phyloP scores from a whole-genome alignment of 1,139 yeast genomes.

The Geotrichum klebahnii region DNA sequence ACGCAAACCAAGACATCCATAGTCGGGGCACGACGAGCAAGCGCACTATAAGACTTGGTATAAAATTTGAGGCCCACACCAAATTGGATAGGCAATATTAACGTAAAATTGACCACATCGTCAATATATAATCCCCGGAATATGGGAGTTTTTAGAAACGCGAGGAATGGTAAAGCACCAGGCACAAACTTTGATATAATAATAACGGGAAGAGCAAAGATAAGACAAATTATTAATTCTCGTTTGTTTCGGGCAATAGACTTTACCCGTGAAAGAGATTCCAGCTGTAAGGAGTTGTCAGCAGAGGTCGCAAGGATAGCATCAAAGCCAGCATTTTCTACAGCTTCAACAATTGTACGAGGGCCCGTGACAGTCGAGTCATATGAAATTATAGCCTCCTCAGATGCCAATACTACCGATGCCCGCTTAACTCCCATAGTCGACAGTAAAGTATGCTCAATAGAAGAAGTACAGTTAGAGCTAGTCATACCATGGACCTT shows the following conservation, averaged over 20 bases:
- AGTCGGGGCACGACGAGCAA: conserved; percentile 73
- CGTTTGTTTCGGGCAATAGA: conserved; percentile 70
- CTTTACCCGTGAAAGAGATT: conserved; percentile 59
- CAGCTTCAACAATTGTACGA: conserved; percentile 51
- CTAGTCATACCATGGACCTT: conserved; percentile 59
- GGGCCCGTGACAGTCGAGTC: conserved; percentile 48
- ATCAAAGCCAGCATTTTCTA: conserved; percentile 50
- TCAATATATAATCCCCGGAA: conserved; percentile 41
- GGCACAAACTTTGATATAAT: conserved; percentile 50
- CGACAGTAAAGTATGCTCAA: conserved; percentile 45
- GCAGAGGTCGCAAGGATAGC: conserved; percentile 45
- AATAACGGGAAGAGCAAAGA: conserved; percentile 63
- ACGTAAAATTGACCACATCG: conserved; percentile 55
- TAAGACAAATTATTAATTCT: conserved; percentile 50
- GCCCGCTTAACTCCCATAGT: conserved; percentile 48
- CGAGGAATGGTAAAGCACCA: conserved; percentile 29
- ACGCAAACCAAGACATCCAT: conserved; percentile 90
- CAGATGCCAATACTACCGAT: conserved; percentile 41
- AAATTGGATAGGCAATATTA: conserved; percentile 68
- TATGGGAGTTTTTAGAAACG: conserved; percentile 30
- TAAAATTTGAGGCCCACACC: conserved; percentile 62
- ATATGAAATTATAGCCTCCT: conserved; percentile 47
- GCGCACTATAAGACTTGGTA: conserved; percentile 59
- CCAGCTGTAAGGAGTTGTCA: conserved; percentile 59
- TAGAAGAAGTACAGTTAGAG: conserved; percentile 52